A percentile compares a stretch with the other conserved stretches of the same genome.
Conservation (phyloP, 2,329 filamentous ascomycete species). For the Blumeria hordei region DNA sequence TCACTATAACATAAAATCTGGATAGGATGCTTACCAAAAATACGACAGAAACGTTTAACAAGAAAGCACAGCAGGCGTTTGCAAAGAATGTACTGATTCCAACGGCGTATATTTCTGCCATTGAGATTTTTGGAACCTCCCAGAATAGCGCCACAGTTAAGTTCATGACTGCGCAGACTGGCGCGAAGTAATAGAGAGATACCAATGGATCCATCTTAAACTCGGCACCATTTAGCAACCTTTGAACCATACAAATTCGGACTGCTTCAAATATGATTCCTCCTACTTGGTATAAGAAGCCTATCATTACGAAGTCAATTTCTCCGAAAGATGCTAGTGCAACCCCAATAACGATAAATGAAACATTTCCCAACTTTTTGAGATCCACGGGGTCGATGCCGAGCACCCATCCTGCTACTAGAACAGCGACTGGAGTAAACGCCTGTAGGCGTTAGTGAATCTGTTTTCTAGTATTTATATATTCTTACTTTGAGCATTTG, state of each 20-base stretch:
- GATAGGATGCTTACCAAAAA: constrained; percentile 41
- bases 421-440: constrained; percentile 80
- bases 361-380: constrained; percentile 78
- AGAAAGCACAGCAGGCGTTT: constrained; percentile 57
- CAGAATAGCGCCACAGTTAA: constrained; percentile 45
- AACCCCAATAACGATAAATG: constrained; percentile 82
- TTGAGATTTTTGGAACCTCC: constrained; percentile 45
- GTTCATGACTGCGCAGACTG: constrained; percentile 66
- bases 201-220: constrained; percentile 86
- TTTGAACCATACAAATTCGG: constrained; percentile 65
- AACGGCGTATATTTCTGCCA: constrained; percentile 48
- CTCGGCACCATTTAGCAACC: constrained; percentile 55
- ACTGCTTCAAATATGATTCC: constrained; percentile 66
- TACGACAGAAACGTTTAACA: constrained; percentile 66
- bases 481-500: constrained; percentile 89
- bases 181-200: constrained; percentile 76
- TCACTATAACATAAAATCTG: background rate
- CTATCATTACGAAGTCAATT: constrained; percentile 69
- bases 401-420: constrained; percentile 71
- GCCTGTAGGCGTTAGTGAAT: constrained; percentile 27
- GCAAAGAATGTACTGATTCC: constrained; percentile 47
- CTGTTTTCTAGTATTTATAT: no score
- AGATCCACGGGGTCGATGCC: constrained; percentile 57
- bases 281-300: constrained; percentile 55
- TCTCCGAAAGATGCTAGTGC: constrained; percentile 87